phyloP scores from a whole-genome alignment of 495 filamentous ascomycete species.

The Corynascus novoguineensis region DNA sequence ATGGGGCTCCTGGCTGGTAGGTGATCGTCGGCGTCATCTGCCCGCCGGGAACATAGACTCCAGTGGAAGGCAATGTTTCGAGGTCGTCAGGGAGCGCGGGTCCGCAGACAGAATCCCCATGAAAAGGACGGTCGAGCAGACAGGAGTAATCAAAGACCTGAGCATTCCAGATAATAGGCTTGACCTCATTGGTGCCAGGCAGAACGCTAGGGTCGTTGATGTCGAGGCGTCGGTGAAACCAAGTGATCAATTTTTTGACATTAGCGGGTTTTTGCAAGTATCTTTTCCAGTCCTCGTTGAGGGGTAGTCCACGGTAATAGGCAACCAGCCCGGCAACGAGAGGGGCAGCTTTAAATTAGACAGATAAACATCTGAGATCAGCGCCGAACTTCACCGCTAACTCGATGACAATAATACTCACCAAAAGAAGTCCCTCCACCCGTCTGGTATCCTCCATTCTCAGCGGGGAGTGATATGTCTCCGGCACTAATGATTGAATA shows the following conservation, averaged over 20 bases:
- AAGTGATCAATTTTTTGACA: not conserved
- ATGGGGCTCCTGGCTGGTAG: not conserved
- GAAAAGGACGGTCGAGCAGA: not conserved
- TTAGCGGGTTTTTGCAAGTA: not conserved
- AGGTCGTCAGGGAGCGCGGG: not conserved
- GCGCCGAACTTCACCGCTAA: not conserved
- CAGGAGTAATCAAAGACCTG: not conserved
- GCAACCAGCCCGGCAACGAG: not conserved
- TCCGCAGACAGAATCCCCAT: not conserved
- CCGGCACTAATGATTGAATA: too few relatives aligned
- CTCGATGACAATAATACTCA: not conserved
- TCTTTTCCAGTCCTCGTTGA: not conserved
- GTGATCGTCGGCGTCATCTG: not conserved
- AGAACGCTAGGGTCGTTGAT: not conserved
- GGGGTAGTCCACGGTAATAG: not conserved
- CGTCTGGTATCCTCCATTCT: not conserved
- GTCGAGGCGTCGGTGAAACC: not conserved
- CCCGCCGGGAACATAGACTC: not conserved
- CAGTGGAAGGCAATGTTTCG: not conserved
- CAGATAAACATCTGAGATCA: too few relatives aligned
- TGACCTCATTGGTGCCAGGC: not conserved
- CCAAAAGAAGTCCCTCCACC: not conserved
- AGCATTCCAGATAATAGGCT: not conserved
- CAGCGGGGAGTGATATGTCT: not conserved
- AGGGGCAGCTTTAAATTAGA: not conserved